Percentiles rank a stretch among this genome's conserved stretches.
These are phyloP conservation scores for Biscogniauxia marginata DNA, from an alignment of 2,329 filamentous ascomycete genomes.

Conservation along the genomic window DNA sequence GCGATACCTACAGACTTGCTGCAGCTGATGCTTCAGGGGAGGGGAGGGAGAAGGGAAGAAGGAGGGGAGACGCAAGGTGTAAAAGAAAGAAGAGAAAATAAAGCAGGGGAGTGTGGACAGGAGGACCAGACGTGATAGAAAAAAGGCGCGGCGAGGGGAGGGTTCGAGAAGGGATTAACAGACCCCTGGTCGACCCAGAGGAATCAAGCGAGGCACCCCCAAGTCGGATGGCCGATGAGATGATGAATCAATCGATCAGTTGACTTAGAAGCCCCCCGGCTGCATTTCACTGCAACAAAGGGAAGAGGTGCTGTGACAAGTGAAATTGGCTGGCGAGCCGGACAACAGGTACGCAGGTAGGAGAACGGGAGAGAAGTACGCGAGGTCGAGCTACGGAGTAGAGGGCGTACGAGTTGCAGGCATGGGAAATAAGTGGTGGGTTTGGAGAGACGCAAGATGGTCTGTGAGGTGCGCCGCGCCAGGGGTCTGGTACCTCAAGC, in stretches of 20 bases:
- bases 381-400: neutral
- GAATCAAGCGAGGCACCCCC: neutral
- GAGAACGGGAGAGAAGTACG: neutral
- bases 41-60: constrained; percentile 10
- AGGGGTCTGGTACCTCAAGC: neutral
- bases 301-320: neutral
- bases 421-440: neutral
- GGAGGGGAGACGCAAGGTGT: constrained; percentile 3
- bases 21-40: constrained; percentile 19
- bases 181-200: neutral
- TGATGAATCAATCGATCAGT: neutral
- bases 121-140: neutral
- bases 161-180: neutral
- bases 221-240: neutral
- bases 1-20: constrained; percentile 30
- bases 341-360: neutral
- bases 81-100: neutral
- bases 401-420: neutral
- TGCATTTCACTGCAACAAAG: neutral
- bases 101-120: constrained; percentile 2
- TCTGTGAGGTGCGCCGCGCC: neutral
- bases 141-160: neutral
- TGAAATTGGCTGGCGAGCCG: too few relatives aligned
- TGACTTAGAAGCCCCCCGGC: too few relatives aligned
- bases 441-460: neutral